Conservation (phyloP, 75 land plant genomes). For the Gnetum montanum region DNA sequence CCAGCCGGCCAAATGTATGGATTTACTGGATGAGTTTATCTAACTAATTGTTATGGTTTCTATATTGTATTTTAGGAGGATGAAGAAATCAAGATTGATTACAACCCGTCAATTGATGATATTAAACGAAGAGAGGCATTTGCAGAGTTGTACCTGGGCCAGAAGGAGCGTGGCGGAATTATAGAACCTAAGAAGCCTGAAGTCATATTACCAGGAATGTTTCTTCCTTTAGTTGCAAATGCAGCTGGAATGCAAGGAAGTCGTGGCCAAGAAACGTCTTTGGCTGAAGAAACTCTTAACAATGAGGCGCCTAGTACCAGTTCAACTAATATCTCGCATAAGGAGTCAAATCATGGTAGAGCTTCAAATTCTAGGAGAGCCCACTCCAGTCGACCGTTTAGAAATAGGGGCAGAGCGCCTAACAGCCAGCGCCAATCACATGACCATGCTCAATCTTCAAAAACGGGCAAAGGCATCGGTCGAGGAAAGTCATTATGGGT, state of each 20-base stretch:
- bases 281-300: not conserved
- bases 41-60: not conserved
- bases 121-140: constrained; percentile 42
- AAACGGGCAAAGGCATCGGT: not conserved
- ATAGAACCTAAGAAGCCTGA: constrained; percentile 49
- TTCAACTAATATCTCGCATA: not conserved
- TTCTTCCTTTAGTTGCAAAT: constrained; percentile 15
- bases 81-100: constrained; percentile 14
- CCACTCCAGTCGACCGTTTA: not conserved
- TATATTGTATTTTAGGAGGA: constrained; percentile 3
- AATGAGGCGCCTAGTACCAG: constrained; percentile 4
- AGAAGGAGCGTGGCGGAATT: constrained; percentile 46
- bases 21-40: too few species aligned
- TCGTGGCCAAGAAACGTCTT: not conserved
- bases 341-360: too few species aligned
- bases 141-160: constrained; percentile 34
- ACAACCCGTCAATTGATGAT: constrained; percentile 33
- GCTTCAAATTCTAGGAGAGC: not conserved
- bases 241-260: constrained; percentile 1
- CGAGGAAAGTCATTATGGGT: constrained; percentile 4
- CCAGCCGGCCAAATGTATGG: not conserved
- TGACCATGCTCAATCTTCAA: too few species aligned
- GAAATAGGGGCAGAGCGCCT: not conserved
- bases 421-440: not conserved
- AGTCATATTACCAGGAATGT: constrained; percentile 50